These are phyloP conservation scores for Pythium periplocum DNA, from an alignment of 352 stramenopile genomes.

Conservation along the genomic window DNA sequence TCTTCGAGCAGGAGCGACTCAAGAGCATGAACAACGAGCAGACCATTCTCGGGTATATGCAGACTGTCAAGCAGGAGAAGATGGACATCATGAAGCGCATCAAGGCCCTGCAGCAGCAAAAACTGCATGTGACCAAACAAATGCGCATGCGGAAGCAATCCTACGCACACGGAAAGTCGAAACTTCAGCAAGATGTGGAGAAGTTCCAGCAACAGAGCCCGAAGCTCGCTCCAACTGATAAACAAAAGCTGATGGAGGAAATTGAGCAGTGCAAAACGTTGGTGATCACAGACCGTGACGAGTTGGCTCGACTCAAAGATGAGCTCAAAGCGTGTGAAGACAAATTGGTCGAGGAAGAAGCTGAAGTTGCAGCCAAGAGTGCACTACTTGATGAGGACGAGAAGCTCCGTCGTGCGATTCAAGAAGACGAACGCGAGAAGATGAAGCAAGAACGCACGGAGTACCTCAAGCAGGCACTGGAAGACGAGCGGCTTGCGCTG, in stretches of 20 bases:
- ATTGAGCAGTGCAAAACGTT: constrained; percentile 56
- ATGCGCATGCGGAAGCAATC: constrained; percentile 71
- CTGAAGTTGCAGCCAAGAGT: constrained; percentile 63
- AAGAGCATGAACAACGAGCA: constrained; percentile 81
- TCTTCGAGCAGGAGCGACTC: constrained; percentile 85
- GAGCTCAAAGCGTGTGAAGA: constrained; percentile 58
- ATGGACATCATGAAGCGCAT: constrained; percentile 89
- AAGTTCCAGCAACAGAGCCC: constrained; percentile 59
- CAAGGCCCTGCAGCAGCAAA: constrained; percentile 78
- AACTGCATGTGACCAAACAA: constrained; percentile 66
- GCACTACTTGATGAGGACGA: constrained; percentile 76
- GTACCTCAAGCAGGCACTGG: constrained; percentile 56
- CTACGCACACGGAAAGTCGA: constrained; percentile 64
- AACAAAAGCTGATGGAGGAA: constrained; percentile 51
- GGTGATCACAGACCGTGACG: constrained; percentile 59
- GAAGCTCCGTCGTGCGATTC: constrained; percentile 65
- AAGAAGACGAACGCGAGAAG: constrained; percentile 79
- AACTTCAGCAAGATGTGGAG: constrained; percentile 71
- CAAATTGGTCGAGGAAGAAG: constrained; percentile 64
- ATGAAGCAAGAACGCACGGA: constrained; percentile 66
- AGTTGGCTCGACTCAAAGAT: constrained; percentile 48
- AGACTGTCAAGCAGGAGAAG: constrained; percentile 89
- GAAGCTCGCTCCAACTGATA: constrained; percentile 33
- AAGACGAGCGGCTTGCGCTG: constrained; percentile 55
- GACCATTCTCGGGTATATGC: constrained; percentile 85